These are phyloP conservation scores for Serendipita sp. DNA, from an alignment of 768 basidiomycete genomes.

Conservation along the genomic window DNA sequence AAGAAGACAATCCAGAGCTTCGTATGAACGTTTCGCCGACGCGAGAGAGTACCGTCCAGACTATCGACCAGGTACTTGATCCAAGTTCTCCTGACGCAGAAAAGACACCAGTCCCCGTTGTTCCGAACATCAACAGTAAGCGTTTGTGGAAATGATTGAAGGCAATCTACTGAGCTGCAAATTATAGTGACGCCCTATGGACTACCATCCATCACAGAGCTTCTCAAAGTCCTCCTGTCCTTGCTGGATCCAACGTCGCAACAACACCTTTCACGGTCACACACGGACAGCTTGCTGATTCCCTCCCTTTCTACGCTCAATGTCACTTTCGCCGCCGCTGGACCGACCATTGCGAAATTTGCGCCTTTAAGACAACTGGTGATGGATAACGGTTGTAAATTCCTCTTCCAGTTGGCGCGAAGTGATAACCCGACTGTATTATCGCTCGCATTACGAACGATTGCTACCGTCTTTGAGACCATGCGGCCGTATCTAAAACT, in stretches of 20 bases:
- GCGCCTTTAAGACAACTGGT: constrained; percentile 63
- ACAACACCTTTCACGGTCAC: constrained; percentile 32
- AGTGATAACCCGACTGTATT: constrained; percentile 73
- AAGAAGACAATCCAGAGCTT: constrained; percentile 37
- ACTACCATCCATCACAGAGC: constrained; percentile 79
- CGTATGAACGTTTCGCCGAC: constrained; percentile 38
- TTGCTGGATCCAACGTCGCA: constrained; percentile 90
- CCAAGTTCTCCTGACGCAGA: constrained; percentile 14
- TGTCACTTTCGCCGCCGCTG: constrained; percentile 72
- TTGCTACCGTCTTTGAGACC: constrained; percentile 75
- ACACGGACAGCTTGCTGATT: constrained; percentile 85
- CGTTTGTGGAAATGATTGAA: not conserved
- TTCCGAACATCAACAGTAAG: not conserved
- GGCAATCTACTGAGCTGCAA: constrained; percentile 15
- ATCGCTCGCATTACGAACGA: constrained; percentile 64
- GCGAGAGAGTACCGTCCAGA: not conserved
- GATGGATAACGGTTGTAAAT: constrained; percentile 84
- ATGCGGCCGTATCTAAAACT: constrained; percentile 76
- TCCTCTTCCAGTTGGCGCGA: constrained; percentile 88
- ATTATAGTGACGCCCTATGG: constrained; percentile 38
- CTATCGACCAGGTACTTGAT: constrained; percentile 6
- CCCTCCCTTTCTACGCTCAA: constrained; percentile 79
- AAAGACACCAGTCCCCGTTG: not conserved
- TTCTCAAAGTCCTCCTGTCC: constrained; percentile 85
- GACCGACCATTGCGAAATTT: constrained; percentile 55